Evolutionary conservation across 495 filamentous ascomycete species (phyloP).

Genomic region (Cudoniella acicularis): DNA sequence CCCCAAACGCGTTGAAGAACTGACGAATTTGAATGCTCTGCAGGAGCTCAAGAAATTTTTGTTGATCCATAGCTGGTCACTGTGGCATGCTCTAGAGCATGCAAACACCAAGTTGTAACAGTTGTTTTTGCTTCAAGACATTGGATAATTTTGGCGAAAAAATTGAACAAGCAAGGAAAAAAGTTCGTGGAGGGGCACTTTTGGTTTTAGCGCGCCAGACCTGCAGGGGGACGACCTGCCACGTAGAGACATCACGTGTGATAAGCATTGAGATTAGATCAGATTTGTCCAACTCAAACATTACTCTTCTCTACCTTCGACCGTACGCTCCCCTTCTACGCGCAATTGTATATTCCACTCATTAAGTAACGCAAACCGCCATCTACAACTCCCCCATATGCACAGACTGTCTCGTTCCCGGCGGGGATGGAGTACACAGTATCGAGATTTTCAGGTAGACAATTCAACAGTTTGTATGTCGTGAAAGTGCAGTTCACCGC

Average conservation of each 20-base stretch:
- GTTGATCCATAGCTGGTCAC: slow-evolving; percentile 59
- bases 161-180: too few relatives aligned
- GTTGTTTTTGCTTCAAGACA: slow-evolving; percentile 9
- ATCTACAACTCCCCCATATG: background rate
- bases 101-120: background rate
- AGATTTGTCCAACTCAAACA: background rate
- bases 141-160: too few relatives aligned
- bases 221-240: too few relatives aligned
- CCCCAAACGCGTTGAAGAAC: slow-evolving; percentile 29
- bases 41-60: slow-evolving; percentile 69
- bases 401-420: background rate
- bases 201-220: too few relatives aligned
- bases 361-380: background rate
- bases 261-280: too few relatives aligned
- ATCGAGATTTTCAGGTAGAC: background rate
- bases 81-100: slow-evolving; percentile 6
- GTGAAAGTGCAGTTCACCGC: background rate
- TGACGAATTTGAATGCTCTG: slow-evolving; percentile 71
- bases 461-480: background rate
- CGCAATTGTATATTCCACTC: background rate
- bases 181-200: background rate
- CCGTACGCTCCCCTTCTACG: background rate
- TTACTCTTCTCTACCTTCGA: too few relatives aligned
- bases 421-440: background rate
- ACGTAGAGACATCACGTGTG: too few relatives aligned